A percentile compares a stretch with the other conserved stretches of the same genome.
These are phyloP conservation scores for Castanospermum australe DNA, from an alignment of 306 rosid genomes.

Conservation along the genomic window DNA sequence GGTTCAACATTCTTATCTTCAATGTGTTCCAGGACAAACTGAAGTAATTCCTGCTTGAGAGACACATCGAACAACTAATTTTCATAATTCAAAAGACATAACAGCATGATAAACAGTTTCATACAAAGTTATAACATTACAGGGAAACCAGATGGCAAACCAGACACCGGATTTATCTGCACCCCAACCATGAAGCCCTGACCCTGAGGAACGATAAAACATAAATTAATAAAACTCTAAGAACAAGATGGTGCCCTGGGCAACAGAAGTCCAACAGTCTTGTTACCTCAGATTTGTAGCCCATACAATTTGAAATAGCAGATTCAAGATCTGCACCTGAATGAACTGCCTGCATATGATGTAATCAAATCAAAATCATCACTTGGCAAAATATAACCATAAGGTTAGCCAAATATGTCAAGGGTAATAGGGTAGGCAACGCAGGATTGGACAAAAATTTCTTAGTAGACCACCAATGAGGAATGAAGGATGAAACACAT, in stretches of 20 bases:
- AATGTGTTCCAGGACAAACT: constrained; percentile 70
- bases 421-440: constrained; percentile 15
- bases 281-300: constrained; percentile 86
- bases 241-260: constrained; percentile 3
- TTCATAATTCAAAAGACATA: constrained; percentile 20
- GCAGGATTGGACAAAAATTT: constrained; percentile 25
- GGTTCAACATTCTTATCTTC: constrained; percentile 76
- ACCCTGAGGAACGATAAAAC: constrained; percentile 62
- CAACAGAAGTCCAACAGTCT: constrained; percentile 15
- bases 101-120: constrained; percentile 22
- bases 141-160: constrained; percentile 84
- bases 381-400: constrained; percentile 11
- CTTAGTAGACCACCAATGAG: constrained; percentile 4
- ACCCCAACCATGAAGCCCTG: constrained; percentile 99
- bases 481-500: constrained; percentile 4
- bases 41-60: constrained; percentile 61
- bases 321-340: constrained; percentile 98
- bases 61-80: constrained; percentile 7
- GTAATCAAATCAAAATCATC: constrained; percentile 14
- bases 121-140: constrained; percentile 51
- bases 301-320: constrained; percentile 81
- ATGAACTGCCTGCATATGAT: constrained; percentile 84
- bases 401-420: constrained; percentile 21
- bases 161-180: constrained; percentile 83
- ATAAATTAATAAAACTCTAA: constrained; percentile 27